Conservation (phyloP, 352 stramenopile species). For the Globisporangium irregulare region DNA sequence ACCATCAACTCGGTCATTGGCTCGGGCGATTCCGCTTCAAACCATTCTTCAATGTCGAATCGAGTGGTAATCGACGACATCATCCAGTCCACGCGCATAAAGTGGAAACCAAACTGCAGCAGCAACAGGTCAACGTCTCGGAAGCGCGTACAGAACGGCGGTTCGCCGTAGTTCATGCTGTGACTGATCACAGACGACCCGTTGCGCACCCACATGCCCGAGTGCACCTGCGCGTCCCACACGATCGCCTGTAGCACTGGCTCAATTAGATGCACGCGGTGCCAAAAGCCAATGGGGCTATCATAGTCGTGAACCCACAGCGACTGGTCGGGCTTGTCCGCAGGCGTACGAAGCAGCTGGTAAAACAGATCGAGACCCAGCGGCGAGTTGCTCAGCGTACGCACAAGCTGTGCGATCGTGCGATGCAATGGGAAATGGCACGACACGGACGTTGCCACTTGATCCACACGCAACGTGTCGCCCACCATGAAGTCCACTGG, state of each 20-base stretch:
- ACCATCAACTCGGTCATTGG: slow-evolving; percentile 71
- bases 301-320: slow-evolving; percentile 62
- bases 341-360: slow-evolving; percentile 37
- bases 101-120: slow-evolving; percentile 73
- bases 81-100: slow-evolving; percentile 74
- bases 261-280: slow-evolving; percentile 75
- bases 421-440: slow-evolving; percentile 83
- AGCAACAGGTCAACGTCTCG: slow-evolving; percentile 80
- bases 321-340: slow-evolving; percentile 23
- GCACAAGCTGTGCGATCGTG: slow-evolving; percentile 68
- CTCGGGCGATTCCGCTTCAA: slow-evolving; percentile 32
- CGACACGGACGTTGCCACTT: slow-evolving; percentile 63
- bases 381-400: slow-evolving; percentile 57
- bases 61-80: slow-evolving; percentile 70
- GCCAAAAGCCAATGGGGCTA: slow-evolving; percentile 74
- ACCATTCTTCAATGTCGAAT: slow-evolving; percentile 67
- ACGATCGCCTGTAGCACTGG: slow-evolving; percentile 79
- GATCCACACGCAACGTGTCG: slow-evolving; percentile 47
- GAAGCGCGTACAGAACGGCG: slow-evolving; percentile 82
- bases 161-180: slow-evolving; percentile 89
- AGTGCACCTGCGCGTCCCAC: slow-evolving; percentile 87
- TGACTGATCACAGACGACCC: slow-evolving; percentile 84
- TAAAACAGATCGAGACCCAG: slow-evolving; percentile 60
- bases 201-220: slow-evolving; percentile 81
- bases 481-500: slow-evolving; percentile 52